Evolutionary conservation across 73 alveolate species (phyloP), one percentile per base, ranked within the genome.

Genomic region (Paramecium biaurelia): DNA sequence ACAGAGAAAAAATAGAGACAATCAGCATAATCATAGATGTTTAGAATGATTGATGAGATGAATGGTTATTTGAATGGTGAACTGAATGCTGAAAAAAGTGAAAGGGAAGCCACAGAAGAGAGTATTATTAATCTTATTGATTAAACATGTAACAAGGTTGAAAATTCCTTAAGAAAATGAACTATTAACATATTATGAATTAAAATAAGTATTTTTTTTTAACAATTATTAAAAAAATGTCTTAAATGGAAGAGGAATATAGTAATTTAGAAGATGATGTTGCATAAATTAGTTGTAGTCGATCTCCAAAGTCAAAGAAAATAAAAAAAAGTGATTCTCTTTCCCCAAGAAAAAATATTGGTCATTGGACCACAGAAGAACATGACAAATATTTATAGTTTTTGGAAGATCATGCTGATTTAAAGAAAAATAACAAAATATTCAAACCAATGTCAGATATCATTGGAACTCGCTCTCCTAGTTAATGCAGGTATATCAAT

Each of bases 81-180:
- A 21, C 30, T 95, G 57, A 21, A 32, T 49, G 53, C 79, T 35
- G 97, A 95, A 23, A 93, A 76, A 14, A 74, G 76, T 59, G 97
- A 94, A 34, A 92, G 98, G 67, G 85, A 94, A 82, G 92, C 85
- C 23, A 94, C 96, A 5, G 98, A 94, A 88, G 97, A 92, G 37
- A 94, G 92, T 57, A 72, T 95, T n/a, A 86, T 95, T 0, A 92
- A 85, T 63, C 68, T 95, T 20, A 85, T 95, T n/a, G 98, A 95
- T 47, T 95, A 95, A 92, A 95, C 98, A 2, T 95, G 98, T 72
- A 43, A 70, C 10, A 92, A 96, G 67, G 98, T 95, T 21, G 97
- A 95, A 85, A 94, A 79, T 53, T 58, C 95, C 6, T 59, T 95
- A 57, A 89, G 96, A 92, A 70, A 42, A 45, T 79, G 90, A 79